Evolutionary conservation across 495 filamentous ascomycete genomes (phyloP).

Genomic region (Podospora comata): DNA sequence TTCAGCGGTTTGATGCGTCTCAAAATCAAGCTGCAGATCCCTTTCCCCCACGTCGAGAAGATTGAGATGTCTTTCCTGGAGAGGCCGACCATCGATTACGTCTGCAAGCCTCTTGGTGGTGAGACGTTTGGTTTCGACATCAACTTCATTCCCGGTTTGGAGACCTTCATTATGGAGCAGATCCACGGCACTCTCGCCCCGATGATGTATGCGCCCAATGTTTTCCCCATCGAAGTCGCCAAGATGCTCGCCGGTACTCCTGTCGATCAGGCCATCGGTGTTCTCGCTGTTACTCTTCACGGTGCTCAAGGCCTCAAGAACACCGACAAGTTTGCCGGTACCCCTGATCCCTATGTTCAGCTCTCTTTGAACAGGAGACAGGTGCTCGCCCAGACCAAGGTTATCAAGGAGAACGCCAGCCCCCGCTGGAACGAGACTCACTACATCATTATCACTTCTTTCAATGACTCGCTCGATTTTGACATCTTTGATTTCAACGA

Average conservation of each 20-base stretch:
- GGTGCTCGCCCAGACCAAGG: slow-evolving; percentile 84
- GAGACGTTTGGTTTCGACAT: slow-evolving; percentile 96
- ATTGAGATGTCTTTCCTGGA: slow-evolving; percentile 87
- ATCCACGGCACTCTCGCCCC: slow-evolving; percentile 88
- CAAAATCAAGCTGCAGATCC: slow-evolving; percentile 94
- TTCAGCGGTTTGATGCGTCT: slow-evolving; percentile 92
- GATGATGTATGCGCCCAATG: slow-evolving; percentile 97
- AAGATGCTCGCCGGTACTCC: slow-evolving; percentile 97
- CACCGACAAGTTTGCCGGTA: slow-evolving; percentile 87
- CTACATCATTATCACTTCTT: slow-evolving; percentile 87
- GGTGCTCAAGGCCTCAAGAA: slow-evolving; percentile 91
- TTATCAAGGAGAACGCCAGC: slow-evolving; percentile 74
- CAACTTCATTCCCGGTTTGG: slow-evolving; percentile 94
- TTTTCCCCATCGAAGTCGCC: slow-evolving; percentile 96
- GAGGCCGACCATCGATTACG: slow-evolving; percentile 77
- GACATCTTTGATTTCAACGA: slow-evolving; percentile 92
- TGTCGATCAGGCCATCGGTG: slow-evolving; percentile 93
- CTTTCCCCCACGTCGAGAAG: slow-evolving; percentile 91
- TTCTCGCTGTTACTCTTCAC: slow-evolving; percentile 86
- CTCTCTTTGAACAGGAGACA: slow-evolving; percentile 81
- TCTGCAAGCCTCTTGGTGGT: slow-evolving; percentile 94
- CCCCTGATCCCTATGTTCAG: slow-evolving; percentile 85
- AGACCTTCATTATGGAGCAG: slow-evolving; percentile 90
- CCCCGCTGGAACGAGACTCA: slow-evolving; percentile 96
- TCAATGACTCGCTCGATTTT: slow-evolving; percentile 79